Evolutionary conservation across 208 protist genomes (phyloP).

Genomic region (Zelonia costaricensis): DNA sequence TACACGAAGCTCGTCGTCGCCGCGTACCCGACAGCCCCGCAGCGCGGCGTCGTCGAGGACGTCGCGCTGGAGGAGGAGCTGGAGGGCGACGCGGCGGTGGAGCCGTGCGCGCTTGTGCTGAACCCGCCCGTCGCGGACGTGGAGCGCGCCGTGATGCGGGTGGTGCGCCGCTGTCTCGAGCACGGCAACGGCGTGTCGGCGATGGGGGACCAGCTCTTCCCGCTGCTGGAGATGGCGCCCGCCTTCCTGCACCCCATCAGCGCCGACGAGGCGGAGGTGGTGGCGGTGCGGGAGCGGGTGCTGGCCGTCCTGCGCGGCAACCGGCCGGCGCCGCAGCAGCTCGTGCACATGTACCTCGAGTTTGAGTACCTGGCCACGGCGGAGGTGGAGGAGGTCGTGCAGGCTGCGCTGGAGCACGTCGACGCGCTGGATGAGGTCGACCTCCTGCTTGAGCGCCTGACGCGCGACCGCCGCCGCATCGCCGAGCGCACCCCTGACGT

Average conservation of each 20-base stretch:
- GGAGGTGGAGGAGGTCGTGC: conserved; percentile 55
- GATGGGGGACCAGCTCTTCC: conserved; percentile 93
- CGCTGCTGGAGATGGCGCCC: conserved; percentile 74
- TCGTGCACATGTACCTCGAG: conserved; percentile 88
- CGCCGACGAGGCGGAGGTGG: conserved; percentile 61
- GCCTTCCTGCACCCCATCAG: conserved; percentile 50
- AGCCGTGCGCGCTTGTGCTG: conserved; percentile 51
- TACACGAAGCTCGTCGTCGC: conserved; percentile 64
- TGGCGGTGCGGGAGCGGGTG: conserved; percentile 52
- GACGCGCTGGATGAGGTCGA: conserved; percentile 88
- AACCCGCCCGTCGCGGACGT: conserved; percentile 75
- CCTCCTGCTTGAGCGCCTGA: conserved; percentile 82
- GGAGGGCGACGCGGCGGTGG: conserved; percentile 10
- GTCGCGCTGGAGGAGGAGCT: neutral
- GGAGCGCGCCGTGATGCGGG: conserved; percentile 45
- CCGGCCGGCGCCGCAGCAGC: conserved; percentile 79
- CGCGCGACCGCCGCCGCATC: conserved; percentile 81
- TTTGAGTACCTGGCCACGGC: conserved; percentile 88
- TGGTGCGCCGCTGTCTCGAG: conserved; percentile 82
- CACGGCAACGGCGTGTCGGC: conserved; percentile 68
- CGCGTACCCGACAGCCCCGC: neutral
- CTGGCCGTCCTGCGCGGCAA: conserved; percentile 64
- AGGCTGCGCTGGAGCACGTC: conserved; percentile 33
- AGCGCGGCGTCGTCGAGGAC: neutral
- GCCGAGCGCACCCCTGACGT: conserved; percentile 78